A percentile compares a stretch with the other conserved stretches of the same genome.
Conservation (phyloP, 2,329 filamentous ascomycete genomes). For the Microsporum canis region DNA sequence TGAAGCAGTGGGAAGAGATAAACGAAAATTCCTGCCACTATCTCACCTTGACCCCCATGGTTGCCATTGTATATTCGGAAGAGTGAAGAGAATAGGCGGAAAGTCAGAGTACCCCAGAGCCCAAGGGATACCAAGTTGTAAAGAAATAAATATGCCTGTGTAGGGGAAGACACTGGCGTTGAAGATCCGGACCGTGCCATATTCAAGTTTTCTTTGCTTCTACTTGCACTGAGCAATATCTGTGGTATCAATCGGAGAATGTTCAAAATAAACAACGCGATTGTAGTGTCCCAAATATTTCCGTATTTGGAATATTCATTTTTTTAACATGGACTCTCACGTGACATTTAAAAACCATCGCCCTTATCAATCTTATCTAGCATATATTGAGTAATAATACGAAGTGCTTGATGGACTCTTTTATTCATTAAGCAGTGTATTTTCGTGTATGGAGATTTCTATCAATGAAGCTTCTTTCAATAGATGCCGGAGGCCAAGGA, state of each 20-base stretch:
- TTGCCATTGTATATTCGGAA: constrained; percentile 41
- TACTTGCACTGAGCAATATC: background rate
- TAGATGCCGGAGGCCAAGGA: background rate
- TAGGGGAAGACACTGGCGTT: background rate
- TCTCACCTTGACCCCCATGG: constrained; percentile 19
- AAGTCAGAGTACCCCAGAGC: constrained; percentile 68
- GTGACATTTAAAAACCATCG: background rate
- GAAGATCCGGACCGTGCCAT: background rate
- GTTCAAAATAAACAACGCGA: background rate
- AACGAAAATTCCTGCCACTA: constrained; percentile 34
- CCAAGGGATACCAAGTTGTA: constrained; percentile 74
- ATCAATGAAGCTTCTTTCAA: background rate
- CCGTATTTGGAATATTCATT: background rate
- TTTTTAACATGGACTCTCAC: background rate
- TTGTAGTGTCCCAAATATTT: background rate
- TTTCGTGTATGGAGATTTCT: background rate
- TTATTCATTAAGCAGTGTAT: background rate
- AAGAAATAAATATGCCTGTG: constrained; percentile 55
- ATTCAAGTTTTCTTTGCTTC: background rate
- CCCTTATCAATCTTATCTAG: background rate
- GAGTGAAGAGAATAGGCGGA: constrained; percentile 49
- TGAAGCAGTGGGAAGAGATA: constrained; percentile 34
- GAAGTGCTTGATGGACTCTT: background rate
- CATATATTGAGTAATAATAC: background rate
- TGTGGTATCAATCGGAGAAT: background rate